A percentile compares a stretch with the other conserved stretches of the same genome.
These are phyloP conservation scores for Pogostemon cablin DNA, from an alignment of 257 asterid species.

Conservation along the genomic window DNA sequence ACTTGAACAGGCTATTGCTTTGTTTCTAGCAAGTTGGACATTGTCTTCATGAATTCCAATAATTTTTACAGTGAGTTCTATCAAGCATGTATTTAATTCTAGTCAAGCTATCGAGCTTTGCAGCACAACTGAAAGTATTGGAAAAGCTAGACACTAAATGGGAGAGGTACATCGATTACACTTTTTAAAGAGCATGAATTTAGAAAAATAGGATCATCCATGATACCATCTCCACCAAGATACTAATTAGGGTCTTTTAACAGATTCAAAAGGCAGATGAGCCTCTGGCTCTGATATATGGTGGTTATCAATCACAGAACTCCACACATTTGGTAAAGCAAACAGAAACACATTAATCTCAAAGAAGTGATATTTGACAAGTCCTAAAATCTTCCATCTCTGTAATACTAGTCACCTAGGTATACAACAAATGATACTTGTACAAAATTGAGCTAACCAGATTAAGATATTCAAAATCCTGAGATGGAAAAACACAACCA, in stretches of 20 bases:
- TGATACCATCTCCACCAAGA: constrained; percentile 2
- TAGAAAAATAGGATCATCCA: neutral
- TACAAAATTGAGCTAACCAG: too few species aligned
- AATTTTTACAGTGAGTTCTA: neutral
- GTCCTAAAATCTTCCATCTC: neutral
- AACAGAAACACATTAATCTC: neutral
- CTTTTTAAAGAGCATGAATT: neutral
- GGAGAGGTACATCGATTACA: neutral
- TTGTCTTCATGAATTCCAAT: neutral
- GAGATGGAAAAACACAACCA: too few species aligned
- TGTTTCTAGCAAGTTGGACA: neutral
- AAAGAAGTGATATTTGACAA: neutral
- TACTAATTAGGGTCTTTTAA: neutral
- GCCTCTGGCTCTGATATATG: too few species aligned
- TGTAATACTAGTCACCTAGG: neutral
- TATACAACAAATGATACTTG: neutral
- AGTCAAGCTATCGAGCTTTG: neutral
- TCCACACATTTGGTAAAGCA: neutral
- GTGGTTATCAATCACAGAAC: neutral
- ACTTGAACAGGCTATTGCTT: neutral
- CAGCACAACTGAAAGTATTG: neutral
- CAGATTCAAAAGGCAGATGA: neutral
- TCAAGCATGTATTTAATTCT: neutral
- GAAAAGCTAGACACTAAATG: neutral
- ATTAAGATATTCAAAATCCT: too few species aligned